These are phyloP conservation scores for Mesembryanthemum crystallinum DNA, from an alignment of 148 eudicot genomes.

Conservation along the genomic window DNA sequence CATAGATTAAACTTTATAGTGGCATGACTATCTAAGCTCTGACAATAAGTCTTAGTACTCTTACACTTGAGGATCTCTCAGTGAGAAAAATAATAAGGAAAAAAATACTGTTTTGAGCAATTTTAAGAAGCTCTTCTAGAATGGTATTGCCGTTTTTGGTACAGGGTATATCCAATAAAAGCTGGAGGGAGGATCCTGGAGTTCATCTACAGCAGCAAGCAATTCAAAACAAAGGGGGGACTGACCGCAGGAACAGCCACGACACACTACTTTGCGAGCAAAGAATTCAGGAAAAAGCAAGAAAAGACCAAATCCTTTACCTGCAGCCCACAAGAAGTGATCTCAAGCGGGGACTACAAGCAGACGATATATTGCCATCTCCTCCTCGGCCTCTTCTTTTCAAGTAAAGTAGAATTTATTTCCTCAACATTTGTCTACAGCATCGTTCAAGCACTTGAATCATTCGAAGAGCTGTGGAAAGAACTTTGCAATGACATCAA, in stretches of 20 bases:
- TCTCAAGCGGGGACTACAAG: conserved; percentile 56
- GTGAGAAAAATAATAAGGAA: too few species aligned
- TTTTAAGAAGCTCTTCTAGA: too few species aligned
- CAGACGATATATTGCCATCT: conserved; percentile 79
- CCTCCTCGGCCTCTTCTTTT: conserved; percentile 56
- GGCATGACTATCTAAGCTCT: neutral
- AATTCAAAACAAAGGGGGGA: conserved; percentile 62
- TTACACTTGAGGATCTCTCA: too few species aligned
- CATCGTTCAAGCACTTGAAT: conserved; percentile 54
- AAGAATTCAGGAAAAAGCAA: conserved; percentile 59
- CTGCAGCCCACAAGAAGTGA: conserved; percentile 67
- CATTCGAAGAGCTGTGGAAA: conserved; percentile 57
- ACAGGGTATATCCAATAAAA: conserved; percentile 59
- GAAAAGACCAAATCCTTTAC: conserved; percentile 43
- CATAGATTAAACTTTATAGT: neutral
- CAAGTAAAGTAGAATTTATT: conserved; percentile 49
- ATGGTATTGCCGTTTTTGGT: neutral
- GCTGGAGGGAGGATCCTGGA: conserved; percentile 61
- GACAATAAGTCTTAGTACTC: too few species aligned
- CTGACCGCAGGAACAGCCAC: conserved; percentile 71
- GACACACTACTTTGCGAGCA: conserved; percentile 59
- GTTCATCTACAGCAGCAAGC: conserved; percentile 75
- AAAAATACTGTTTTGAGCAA: too few species aligned
- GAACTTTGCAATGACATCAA: conserved; percentile 52
- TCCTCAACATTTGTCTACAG: conserved; percentile 69